Percentiles rank a stretch among this genome's conserved stretches.
Evolutionary conservation across 345 rosid species (phyloP).

Genomic region (Ailanthus altissimus): DNA sequence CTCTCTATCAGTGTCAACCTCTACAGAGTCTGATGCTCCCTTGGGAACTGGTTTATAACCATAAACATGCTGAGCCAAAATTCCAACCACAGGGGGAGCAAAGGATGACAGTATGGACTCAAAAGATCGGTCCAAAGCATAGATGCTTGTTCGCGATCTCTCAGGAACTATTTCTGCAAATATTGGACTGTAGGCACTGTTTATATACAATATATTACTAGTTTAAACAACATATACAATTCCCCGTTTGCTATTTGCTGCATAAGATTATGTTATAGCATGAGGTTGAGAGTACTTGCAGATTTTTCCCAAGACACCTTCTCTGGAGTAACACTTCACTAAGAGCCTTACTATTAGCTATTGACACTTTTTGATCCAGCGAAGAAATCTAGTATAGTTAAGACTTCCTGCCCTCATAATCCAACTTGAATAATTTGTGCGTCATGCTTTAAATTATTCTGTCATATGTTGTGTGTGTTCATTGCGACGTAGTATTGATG

Average conservation of each 20-base stretch:
- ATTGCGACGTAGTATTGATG: background rate
- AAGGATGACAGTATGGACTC: constrained; percentile 74
- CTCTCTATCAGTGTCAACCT: constrained; percentile 57
- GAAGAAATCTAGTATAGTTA: background rate
- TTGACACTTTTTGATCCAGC: background rate
- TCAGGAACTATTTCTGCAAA: constrained; percentile 95
- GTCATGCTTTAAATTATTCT: background rate
- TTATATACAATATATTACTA: constrained; percentile 3
- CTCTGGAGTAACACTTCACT: too few species aligned
- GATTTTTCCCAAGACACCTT: background rate
- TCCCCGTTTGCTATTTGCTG: background rate
- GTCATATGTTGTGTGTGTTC: background rate
- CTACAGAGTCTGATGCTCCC: constrained; percentile 42
- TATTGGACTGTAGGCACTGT: constrained; percentile 59
- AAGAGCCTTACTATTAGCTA: background rate
- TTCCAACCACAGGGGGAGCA: constrained; percentile 82
- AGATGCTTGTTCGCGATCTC: constrained; percentile 75
- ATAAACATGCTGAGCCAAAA: constrained; percentile 74
- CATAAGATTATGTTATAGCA: too few species aligned
- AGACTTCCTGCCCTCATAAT: background rate
- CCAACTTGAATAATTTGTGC: background rate
- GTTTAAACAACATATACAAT: background rate
- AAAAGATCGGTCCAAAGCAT: constrained; percentile 73
- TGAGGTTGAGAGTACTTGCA: too few species aligned
- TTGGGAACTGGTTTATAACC: constrained; percentile 68